A percentile compares a stretch with the other conserved stretches of the same genome.
These are phyloP conservation scores for Petunia hybrid DNA, from an alignment of 305 asterid species.

Conservation along the genomic window DNA sequence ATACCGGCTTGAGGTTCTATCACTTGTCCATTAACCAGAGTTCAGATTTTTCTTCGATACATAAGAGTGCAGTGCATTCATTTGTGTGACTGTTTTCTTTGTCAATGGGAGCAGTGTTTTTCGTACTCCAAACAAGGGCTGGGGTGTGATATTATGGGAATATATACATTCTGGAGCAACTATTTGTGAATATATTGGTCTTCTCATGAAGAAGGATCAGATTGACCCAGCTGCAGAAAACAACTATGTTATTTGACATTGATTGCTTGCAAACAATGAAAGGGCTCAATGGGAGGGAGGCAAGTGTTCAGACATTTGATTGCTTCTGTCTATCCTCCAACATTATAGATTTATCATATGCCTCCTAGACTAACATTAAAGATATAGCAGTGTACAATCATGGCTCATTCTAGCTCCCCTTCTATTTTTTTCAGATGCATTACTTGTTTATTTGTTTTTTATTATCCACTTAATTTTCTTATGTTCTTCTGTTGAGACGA, in stretches of 20 bases:
- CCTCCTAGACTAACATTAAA: no score
- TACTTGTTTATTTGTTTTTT: no score
- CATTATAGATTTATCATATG: no score
- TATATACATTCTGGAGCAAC: conserved; percentile 86
- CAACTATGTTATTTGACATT: conserved; percentile 72
- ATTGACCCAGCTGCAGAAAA: conserved; percentile 61
- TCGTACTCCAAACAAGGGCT: conserved; percentile 81
- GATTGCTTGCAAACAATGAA: no score
- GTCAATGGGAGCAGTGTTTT: conserved; percentile 58
- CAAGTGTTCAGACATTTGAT: conserved; percentile 32
- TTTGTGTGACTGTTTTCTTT: no score
- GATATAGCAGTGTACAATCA: no score
- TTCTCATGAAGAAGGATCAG: conserved; percentile 62
- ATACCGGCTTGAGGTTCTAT: conserved; percentile 85
- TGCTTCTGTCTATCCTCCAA: no score
- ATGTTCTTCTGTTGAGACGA: conserved; percentile 75
- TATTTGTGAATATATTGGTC: conserved; percentile 80
- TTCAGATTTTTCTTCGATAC: background rate
- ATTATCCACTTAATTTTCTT: no score
- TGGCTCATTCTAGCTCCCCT: no score
- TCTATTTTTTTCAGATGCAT: no score
- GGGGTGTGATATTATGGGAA: conserved; percentile 93
- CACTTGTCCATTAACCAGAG: no score
- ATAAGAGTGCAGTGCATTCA: no score
- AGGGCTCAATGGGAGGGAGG: conserved; percentile 90